Base-by-base conservation (phyloP, 2,329 filamentous ascomycete genomes). In the Arthrobotrys entomopaga region DNA sequence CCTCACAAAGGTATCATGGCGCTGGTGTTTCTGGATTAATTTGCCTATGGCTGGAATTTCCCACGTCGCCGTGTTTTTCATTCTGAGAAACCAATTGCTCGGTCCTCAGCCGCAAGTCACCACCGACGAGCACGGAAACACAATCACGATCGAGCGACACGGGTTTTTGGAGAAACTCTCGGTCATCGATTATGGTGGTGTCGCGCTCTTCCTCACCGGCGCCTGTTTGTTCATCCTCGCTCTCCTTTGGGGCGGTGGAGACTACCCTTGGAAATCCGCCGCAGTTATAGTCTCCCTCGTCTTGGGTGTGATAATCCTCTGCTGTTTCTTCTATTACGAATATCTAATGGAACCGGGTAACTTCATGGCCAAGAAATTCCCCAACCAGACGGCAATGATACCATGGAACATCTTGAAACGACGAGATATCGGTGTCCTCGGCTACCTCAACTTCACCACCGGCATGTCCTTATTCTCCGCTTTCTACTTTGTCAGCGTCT, bases 401-500 rank as follows among this genome's bases (percentile, higher is more conserved):
- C 88, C 88, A 0, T 89, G 87, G 80, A 81, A 83, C 6, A 80
- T 91, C 19, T 83, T 91, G 52, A 80, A 81, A 2, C 83, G 86
- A 64, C 83, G 85, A 38, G 88, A 91, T 76, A 85, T 87, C 0
- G 82, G 84, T 0, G 82, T 90, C n/a, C 80, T 91, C n/a, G 85
- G 87, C 73, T 85, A 86, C 67, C 84, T 89, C 76, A 88, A 88
- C 76, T 87, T 89, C 77, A 83, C 85, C 2, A 85, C 85, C 0
- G 89, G 89, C 26, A 46, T 52, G 78, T 78, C 81, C 0, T 80
- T 84, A 76, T 85, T 84, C 79, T 82, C 85, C 11, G 86, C 88
- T 0, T 86, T 90, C 76, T 91, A 91, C 80, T 91, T 90, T 77
- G 86, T 89, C 77, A 87, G 86, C 15, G 84, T 90, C 16, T 91